Percentiles rank a stretch among this genome's conserved stretches.
Conservation (phyloP, 2,329 filamentous ascomycete species). For the Penicillium hordei region DNA sequence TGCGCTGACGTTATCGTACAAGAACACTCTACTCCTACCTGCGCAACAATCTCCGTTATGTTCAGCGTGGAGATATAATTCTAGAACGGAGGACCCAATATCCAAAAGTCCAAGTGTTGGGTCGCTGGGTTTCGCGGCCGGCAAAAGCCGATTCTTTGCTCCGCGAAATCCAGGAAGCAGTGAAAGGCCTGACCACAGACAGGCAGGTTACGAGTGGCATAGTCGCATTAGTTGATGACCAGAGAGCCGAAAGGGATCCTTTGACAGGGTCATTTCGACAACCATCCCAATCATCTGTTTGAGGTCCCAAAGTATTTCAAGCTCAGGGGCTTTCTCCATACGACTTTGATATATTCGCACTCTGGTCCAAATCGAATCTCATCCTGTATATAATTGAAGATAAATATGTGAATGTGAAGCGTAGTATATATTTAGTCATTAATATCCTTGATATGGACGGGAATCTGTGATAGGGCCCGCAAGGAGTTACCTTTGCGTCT, state of each 20-base stretch:
- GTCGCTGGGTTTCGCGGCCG: not conserved
- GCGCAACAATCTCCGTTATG: too few relatives aligned
- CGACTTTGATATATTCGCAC: not conserved
- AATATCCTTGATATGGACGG: not conserved
- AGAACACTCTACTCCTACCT: not conserved
- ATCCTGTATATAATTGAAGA: not conserved
- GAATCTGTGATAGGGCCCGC: not conserved
- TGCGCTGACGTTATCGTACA: not conserved
- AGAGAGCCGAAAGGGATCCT: not conserved
- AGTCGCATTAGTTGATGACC: not conserved
- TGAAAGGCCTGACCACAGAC: not conserved
- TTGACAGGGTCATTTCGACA: too few relatives aligned
- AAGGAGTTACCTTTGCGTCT: not conserved
- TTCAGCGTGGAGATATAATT: not conserved
- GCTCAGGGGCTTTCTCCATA: not conserved
- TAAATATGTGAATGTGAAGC: not conserved
- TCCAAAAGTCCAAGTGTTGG: not conserved
- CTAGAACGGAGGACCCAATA: not conserved
- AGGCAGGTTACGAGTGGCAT: not conserved
- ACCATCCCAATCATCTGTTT: not conserved
- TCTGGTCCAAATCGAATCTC: not conserved
- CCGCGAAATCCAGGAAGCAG: slow-evolving; percentile 8
- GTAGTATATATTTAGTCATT: too few relatives aligned
- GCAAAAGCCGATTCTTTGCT: slow-evolving; percentile 1
- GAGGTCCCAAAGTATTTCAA: not conserved